These are phyloP conservation scores for Candida anglica DNA, from an alignment of 805 yeast genomes.

Conservation along the genomic window DNA sequence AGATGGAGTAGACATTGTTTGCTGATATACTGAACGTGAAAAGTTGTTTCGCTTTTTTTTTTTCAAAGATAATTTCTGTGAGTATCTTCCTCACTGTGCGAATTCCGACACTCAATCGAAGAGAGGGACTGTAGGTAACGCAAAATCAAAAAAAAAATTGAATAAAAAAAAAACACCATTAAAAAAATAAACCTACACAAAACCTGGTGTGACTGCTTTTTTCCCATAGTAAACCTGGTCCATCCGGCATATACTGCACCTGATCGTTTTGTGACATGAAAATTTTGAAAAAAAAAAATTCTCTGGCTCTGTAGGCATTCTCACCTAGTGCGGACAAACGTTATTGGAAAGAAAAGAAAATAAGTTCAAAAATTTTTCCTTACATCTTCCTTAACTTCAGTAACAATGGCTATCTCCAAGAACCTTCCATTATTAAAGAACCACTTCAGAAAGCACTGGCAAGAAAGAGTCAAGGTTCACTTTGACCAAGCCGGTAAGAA, in stretches of 20 bases:
- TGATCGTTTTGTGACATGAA: too few relatives aligned
- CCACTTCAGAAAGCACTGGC: slow-evolving; percentile 99
- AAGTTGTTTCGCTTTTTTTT: slow-evolving; percentile 7
- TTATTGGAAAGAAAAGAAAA: too few relatives aligned
- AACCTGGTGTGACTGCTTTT: slow-evolving; percentile 3
- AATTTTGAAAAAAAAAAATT: slow-evolving; percentile 1
- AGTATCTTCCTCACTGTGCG: not conserved
- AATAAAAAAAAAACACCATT: too few relatives aligned
- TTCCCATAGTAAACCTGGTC: not conserved
- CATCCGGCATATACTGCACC: not conserved
- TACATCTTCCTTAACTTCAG: slow-evolving; percentile 6
- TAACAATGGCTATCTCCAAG: slow-evolving; percentile 86
- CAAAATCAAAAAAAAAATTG: too few relatives aligned
- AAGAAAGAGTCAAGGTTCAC: slow-evolving; percentile 99
- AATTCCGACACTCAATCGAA: not conserved
- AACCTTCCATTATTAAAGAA: slow-evolving; percentile 98
- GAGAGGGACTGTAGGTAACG: not conserved
- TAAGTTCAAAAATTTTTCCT: slow-evolving; percentile 14
- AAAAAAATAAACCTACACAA: too few relatives aligned
- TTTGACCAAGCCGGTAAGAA: slow-evolving; percentile 99
- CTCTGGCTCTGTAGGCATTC: not conserved
- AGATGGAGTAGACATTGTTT: slow-evolving; percentile 74
- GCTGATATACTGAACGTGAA: slow-evolving; percentile 10
- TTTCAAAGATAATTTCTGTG: not conserved
- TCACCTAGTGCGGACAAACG: too few relatives aligned